These are phyloP conservation scores for Phytophthora pluvialis DNA, from an alignment of 352 stramenopile species.

Conservation along the genomic window DNA sequence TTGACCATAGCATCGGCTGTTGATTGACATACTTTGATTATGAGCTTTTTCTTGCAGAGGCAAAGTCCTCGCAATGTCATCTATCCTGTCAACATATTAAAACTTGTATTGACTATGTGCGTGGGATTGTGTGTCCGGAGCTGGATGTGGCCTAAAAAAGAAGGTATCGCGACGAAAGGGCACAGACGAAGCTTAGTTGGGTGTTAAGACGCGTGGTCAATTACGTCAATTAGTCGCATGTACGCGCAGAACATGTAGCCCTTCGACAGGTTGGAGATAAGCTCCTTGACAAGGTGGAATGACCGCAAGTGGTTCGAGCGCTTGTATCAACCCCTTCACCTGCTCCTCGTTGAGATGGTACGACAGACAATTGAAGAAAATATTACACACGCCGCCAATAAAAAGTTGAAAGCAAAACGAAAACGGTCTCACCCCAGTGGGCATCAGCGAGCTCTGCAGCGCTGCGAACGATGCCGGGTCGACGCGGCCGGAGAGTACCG, in stretches of 20 bases:
- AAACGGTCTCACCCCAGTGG: conserved; percentile 29
- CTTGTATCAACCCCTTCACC: conserved; percentile 93
- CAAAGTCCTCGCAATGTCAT: no score
- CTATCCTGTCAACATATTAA: no score
- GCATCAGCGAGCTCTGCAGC: conserved; percentile 28
- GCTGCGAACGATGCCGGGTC: conserved; percentile 69
- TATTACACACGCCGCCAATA: conserved; percentile 93
- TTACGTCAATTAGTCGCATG: conserved; percentile 22
- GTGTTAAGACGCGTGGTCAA: no score
- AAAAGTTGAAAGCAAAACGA: conserved; percentile 3
- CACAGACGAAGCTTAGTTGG: no score
- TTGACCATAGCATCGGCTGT: no score
- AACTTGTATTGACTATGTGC: no score
- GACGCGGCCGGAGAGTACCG: conserved; percentile 61
- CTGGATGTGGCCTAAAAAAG: no score
- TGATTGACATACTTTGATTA: no score
- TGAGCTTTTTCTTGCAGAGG: no score
- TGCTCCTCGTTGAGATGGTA: conserved; percentile 97
- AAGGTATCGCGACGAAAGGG: no score
- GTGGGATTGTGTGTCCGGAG: no score
- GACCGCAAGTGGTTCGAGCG: conserved; percentile 94
- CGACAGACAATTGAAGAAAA: conserved; percentile 97
- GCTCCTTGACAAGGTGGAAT: conserved; percentile 97
- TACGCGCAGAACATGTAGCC: conserved; percentile 99
- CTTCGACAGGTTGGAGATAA: conserved; percentile 92